Percentiles rank a stretch among this genome's conserved stretches.
phyloP scores from a whole-genome alignment of 2,329 filamentous ascomycete species.

The Xylariaceae sp. region DNA sequence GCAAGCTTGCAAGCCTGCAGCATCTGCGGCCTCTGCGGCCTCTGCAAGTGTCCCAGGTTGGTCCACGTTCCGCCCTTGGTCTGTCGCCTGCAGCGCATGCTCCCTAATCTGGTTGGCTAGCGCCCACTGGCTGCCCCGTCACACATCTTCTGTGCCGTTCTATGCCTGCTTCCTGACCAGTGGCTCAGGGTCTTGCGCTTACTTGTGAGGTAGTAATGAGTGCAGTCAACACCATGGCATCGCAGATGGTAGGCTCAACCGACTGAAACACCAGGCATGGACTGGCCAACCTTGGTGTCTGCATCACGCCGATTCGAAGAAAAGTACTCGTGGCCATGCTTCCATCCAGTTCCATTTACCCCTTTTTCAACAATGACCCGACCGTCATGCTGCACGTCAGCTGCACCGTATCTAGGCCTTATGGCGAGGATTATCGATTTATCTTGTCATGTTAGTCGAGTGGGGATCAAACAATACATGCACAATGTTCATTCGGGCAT shows the following conservation, averaged over 20 bases:
- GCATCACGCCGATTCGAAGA: slow-evolving; percentile 4
- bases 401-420: slow-evolving; percentile 3
- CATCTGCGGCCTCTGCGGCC: slow-evolving; percentile 2
- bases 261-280: not conserved
- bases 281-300: slow-evolving; percentile 8
- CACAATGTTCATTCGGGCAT: too few relatives aligned
- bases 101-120: not conserved
- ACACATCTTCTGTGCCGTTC: not conserved
- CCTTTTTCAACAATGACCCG: slow-evolving; percentile 32
- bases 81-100: not conserved
- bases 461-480: too few relatives aligned
- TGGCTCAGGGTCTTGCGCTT: not conserved
- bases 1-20: slow-evolving; percentile 13
- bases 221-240: not conserved
- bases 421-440: too few relatives aligned
- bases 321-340: slow-evolving; percentile 14
- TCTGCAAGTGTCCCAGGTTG: slow-evolving; percentile 9
- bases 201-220: too few relatives aligned
- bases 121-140: not conserved
- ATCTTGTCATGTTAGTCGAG: too few relatives aligned
- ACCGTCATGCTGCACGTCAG: slow-evolving; percentile 30
- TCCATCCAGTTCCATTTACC: slow-evolving; percentile 21
- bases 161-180: not conserved
- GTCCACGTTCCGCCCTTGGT: slow-evolving; percentile 10
- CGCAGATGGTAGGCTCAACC: slow-evolving; percentile 2